Conservation (phyloP, 2,329 filamentous ascomycete species). For the Aquanectria penicillioides region DNA sequence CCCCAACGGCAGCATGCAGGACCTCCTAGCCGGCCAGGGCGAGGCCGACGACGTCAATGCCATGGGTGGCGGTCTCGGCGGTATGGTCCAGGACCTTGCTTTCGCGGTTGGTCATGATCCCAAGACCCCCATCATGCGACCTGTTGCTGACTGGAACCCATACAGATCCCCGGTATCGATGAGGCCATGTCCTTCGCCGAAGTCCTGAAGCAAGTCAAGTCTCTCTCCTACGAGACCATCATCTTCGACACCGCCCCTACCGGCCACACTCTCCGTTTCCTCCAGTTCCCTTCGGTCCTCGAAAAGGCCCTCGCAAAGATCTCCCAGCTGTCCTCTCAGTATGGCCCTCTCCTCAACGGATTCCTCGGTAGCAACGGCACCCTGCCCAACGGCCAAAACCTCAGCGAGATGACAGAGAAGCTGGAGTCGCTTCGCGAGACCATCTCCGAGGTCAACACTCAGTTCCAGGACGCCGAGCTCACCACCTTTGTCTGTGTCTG, state of each 20-base stretch:
- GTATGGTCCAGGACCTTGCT: slow-evolving; percentile 98
- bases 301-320: slow-evolving; percentile 99
- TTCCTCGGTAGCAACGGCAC: slow-evolving; percentile 81
- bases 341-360: slow-evolving; percentile 94
- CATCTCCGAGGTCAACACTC: slow-evolving; percentile 93
- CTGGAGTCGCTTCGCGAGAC: slow-evolving; percentile 93
- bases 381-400: slow-evolving; percentile 90
- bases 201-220: slow-evolving; percentile 99
- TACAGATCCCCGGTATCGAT: slow-evolving; percentile 94
- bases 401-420: slow-evolving; percentile 92
- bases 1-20: slow-evolving; percentile 96
- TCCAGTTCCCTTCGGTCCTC: slow-evolving; percentile 97
- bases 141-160: not conserved
- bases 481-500: slow-evolving; percentile 99
- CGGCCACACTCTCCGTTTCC: slow-evolving; percentile 96
- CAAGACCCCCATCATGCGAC: not conserved
- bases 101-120: slow-evolving; percentile 75
- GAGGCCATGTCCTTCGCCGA: slow-evolving; percentile 99
- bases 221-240: slow-evolving; percentile 97
- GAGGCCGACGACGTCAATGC: slow-evolving; percentile 75
- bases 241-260: slow-evolving; percentile 99
- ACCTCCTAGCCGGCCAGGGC: slow-evolving; percentile 81
- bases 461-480: slow-evolving; percentile 96
- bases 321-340: slow-evolving; percentile 91
- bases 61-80: slow-evolving; percentile 80